These are phyloP conservation scores for Penicillium nordicum DNA, from an alignment of 2,329 filamentous ascomycete genomes.

Conservation along the genomic window DNA sequence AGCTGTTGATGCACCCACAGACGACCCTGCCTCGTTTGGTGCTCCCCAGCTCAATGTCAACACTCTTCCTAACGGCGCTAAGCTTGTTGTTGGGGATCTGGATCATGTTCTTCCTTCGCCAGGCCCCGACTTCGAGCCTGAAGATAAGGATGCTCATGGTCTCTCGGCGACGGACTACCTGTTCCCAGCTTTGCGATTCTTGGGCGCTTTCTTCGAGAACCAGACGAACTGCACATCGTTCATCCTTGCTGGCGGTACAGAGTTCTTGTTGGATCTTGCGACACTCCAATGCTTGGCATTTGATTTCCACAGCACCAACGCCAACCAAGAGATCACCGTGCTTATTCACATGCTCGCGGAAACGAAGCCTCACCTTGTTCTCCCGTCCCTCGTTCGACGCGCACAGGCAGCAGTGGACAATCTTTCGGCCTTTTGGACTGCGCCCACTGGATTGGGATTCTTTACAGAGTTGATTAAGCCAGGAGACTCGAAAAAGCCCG, in stretches of 20 bases:
- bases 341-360: conserved; percentile 78
- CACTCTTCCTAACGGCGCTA: conserved; percentile 39
- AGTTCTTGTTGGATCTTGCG: conserved; percentile 78
- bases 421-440: conserved; percentile 62
- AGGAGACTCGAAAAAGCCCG: conserved; percentile 19
- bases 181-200: conserved; percentile 70
- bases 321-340: conserved; percentile 67
- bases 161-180: conserved; percentile 66
- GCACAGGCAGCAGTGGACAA: conserved; percentile 66
- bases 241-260: conserved; percentile 74
- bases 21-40: conserved; percentile 24
- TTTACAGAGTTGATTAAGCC: conserved; percentile 63
- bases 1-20: conserved; percentile 23
- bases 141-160: conserved; percentile 50
- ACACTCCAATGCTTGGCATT: conserved; percentile 76
- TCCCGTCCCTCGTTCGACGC: conserved; percentile 76
- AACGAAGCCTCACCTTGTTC: conserved; percentile 70
- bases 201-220: conserved; percentile 74
- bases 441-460: conserved; percentile 56
- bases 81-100: conserved; percentile 31
- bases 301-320: conserved; percentile 64
- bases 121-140: conserved; percentile 37
- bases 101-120: conserved; percentile 26
- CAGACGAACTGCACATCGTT: conserved; percentile 68
- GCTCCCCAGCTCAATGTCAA: conserved; percentile 28